A percentile compares a stretch with the other conserved stretches of the same genome.
These are phyloP conservation scores for Penicillium dipodomyicola DNA, from an alignment of 495 filamentous ascomycete species.

Conservation along the genomic window DNA sequence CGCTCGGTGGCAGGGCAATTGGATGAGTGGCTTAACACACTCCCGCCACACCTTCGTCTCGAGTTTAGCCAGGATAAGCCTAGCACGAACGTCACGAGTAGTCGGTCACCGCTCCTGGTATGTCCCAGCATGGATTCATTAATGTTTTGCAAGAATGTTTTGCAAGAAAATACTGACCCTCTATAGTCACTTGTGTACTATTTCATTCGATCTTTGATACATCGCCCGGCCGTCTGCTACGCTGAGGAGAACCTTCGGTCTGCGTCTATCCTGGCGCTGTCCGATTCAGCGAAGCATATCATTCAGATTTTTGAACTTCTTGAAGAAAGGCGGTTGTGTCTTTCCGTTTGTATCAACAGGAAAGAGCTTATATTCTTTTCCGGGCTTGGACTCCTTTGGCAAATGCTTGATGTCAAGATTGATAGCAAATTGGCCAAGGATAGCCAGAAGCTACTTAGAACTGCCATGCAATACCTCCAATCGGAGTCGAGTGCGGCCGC, in stretches of 20 bases:
- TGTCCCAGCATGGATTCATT: no score
- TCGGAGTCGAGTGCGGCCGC: slow-evolving; percentile 57
- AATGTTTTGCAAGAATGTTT: no score
- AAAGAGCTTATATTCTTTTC: slow-evolving; percentile 76
- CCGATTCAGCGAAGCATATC: slow-evolving; percentile 85
- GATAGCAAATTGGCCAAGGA: slow-evolving; percentile 87
- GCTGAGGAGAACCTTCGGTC: slow-evolving; percentile 68
- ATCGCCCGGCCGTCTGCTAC: slow-evolving; percentile 82
- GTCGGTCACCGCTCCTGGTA: slow-evolving; percentile 87
- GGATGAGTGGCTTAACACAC: slow-evolving; percentile 70
- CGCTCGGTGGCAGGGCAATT: slow-evolving; percentile 69
- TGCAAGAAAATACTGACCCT: no score
- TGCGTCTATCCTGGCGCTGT: slow-evolving; percentile 70
- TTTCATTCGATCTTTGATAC: slow-evolving; percentile 81
- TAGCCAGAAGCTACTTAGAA: slow-evolving; percentile 66
- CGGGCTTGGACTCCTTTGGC: slow-evolving; percentile 84
- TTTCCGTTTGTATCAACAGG: slow-evolving; percentile 87
- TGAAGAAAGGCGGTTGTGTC: slow-evolving; percentile 84
- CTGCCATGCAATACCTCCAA: slow-evolving; percentile 64
- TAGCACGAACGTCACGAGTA: slow-evolving; percentile 86
- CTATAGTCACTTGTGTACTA: slow-evolving; percentile 83
- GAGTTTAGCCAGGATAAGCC: slow-evolving; percentile 95
- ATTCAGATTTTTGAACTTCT: slow-evolving; percentile 89
- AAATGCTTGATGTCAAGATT: slow-evolving; percentile 72
- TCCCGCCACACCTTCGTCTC: slow-evolving; percentile 79